These are phyloP conservation scores for Rhytidiadelphus loreus DNA, from an alignment of 225 moss, liverwort and hornwort species.

Conservation along the genomic window DNA sequence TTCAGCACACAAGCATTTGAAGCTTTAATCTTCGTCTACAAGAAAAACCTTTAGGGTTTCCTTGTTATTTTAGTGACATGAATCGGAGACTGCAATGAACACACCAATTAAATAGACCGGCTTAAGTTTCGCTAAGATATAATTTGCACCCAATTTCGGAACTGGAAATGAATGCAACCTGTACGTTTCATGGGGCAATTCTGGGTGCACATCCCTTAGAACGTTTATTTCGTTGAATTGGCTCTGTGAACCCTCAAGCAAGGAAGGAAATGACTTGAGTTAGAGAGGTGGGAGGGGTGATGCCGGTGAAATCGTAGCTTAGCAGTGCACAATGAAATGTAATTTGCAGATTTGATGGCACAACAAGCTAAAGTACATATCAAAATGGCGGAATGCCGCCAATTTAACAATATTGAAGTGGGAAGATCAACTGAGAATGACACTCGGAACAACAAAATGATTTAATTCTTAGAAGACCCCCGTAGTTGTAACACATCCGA, in stretches of 20 bases:
- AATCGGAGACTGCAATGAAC: background rate
- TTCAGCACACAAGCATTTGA: background rate
- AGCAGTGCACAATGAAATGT: background rate
- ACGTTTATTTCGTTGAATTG: background rate
- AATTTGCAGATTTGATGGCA: background rate
- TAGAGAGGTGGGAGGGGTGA: background rate
- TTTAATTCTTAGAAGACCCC: no score
- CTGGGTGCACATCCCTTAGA: no score
- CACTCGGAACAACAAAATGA: background rate
- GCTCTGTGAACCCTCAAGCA: background rate
- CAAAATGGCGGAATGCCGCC: background rate
- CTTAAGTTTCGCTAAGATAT: background rate
- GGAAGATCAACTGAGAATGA: background rate
- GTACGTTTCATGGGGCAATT: background rate
- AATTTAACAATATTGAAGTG: background rate
- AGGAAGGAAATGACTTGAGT: background rate
- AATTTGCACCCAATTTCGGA: no score
- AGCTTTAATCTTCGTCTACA: background rate
- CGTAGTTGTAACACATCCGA: background rate
- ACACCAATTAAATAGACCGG: background rate
- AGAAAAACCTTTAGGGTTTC: background rate
- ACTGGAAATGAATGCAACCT: background rate
- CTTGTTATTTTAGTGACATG: no score
- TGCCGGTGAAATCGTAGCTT: background rate
- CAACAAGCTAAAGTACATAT: no score